A percentile compares a stretch with the other conserved stretches of the same genome.
Conservation (phyloP, 116 monocot genomes). For the Trichopus zeylanicus region DNA sequence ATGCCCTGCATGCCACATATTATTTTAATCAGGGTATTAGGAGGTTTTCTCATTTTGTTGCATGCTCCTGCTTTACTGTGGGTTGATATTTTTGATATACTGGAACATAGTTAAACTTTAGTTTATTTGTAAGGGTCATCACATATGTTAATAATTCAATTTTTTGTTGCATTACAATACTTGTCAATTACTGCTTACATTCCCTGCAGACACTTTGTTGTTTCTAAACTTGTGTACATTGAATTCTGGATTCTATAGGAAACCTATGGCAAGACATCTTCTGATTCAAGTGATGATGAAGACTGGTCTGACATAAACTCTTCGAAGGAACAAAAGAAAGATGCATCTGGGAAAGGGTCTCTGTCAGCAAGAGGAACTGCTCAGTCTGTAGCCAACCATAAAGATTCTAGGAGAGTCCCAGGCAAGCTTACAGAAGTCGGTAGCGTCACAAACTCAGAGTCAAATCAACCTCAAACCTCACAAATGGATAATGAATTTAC, state of each 20-base stretch:
- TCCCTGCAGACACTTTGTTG: background rate
- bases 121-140: too few species aligned
- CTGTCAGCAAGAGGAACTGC: background rate
- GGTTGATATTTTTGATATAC: too few species aligned
- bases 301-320: slow-evolving; percentile 33
- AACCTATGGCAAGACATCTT: slow-evolving; percentile 45
- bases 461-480: slow-evolving; percentile 3
- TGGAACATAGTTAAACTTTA: too few species aligned
- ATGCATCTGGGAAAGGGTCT: background rate
- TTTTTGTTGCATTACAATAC: background rate
- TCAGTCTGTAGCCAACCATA: slow-evolving; percentile 1
- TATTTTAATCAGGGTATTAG: too few species aligned
- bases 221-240: background rate
- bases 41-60: too few species aligned
- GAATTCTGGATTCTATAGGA: slow-evolving; percentile 39
- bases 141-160: too few species aligned
- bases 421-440: background rate
- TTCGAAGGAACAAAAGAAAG: slow-evolving; percentile 25
- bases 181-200: background rate
- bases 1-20: background rate
- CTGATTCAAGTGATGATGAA: slow-evolving; percentile 75
- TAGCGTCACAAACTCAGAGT: background rate
- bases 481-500: slow-evolving; percentile 2
- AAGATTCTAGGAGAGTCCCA: slow-evolving; percentile 4
- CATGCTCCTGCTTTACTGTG: too few species aligned